A percentile compares a stretch with the other conserved stretches of the same genome.
Evolutionary conservation across 1,139 yeast species (phyloP).

Genomic region (Tardiomyces blankii): DNA sequence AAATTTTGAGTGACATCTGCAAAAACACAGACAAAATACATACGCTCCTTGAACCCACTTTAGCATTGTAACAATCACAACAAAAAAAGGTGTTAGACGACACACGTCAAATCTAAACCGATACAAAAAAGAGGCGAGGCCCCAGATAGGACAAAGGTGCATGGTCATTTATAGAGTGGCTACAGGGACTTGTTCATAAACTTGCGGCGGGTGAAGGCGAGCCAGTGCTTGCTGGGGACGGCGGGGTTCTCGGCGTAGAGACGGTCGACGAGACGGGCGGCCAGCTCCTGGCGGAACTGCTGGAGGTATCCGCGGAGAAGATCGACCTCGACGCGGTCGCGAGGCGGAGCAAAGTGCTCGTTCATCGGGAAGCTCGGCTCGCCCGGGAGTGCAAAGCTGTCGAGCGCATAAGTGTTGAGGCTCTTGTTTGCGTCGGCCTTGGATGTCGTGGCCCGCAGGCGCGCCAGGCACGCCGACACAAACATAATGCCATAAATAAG

Average conservation of each 20-base stretch:
- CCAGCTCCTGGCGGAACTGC: constrained; percentile 92
- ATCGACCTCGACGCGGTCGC: constrained; percentile 65
- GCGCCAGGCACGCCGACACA: constrained; percentile 72
- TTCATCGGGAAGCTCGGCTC: constrained; percentile 91
- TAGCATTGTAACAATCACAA: background rate
- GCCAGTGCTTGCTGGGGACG: constrained; percentile 59
- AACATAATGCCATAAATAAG: constrained; percentile 91
- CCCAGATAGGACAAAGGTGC: no score
- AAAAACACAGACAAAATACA: no score
- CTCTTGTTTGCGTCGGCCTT: constrained; percentile 57
- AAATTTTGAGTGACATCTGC: no score
- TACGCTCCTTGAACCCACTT: background rate
- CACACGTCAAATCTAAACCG: background rate
- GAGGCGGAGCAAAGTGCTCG: constrained; percentile 68
- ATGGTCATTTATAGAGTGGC: no score
- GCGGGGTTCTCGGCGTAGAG: constrained; percentile 42
- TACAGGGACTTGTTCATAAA: constrained; percentile 57
- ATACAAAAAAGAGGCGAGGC: no score
- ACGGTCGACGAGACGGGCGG: constrained; percentile 64
- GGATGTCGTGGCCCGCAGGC: constrained; percentile 31
- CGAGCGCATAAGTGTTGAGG: constrained; percentile 76
- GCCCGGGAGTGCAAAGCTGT: constrained; percentile 86
- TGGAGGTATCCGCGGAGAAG: constrained; percentile 68
- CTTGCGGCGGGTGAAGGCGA: constrained; percentile 88
- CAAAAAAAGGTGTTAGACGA: background rate